Percentiles rank a stretch among this genome's conserved stretches.
Evolutionary conservation across 139 green algal genomes (phyloP).

Genomic region (Picochlorum sp.): DNA sequence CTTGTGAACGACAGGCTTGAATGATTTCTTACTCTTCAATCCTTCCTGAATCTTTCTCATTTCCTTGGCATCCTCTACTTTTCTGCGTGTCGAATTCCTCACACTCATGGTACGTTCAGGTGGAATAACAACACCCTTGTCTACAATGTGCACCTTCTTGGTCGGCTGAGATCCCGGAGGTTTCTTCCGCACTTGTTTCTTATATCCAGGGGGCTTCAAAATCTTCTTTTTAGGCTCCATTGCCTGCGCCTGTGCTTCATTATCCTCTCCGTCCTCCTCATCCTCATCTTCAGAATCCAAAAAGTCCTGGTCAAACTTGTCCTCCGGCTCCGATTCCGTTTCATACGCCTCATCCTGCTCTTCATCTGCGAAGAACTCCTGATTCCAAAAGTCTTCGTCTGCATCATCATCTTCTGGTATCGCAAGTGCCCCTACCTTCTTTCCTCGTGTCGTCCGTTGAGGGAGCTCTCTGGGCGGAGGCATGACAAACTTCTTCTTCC

Average conservation of each 20-base stretch:
- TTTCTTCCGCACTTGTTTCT: conserved; percentile 10
- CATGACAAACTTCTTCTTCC: conserved; percentile 7
- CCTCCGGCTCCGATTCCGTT: conserved; percentile 49
- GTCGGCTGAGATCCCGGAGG: conserved; percentile 1
- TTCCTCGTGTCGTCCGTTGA: conserved; percentile 36
- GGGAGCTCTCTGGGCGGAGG: conserved; percentile 33
- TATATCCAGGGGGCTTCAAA: conserved; percentile 33
- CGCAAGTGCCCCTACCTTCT: conserved; percentile 25
- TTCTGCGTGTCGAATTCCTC: conserved; percentile 43
- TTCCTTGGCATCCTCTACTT: conserved; percentile 42
- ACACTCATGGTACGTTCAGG: conserved; percentile 16
- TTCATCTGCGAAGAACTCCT: conserved; percentile 66
- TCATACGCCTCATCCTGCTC: conserved; percentile 59
- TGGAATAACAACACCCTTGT: conserved; percentile 6
- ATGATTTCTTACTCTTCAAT: conserved; percentile 16
- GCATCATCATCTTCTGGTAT: conserved; percentile 32
- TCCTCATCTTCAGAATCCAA: conserved; percentile 48
- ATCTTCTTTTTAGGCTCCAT: conserved; percentile 26
- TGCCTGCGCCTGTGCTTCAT: conserved; percentile 11
- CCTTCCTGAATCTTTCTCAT: conserved; percentile 21
- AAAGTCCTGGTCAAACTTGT: conserved; percentile 73
- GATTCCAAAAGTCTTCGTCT: conserved; percentile 81
- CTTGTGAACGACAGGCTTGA: conserved; percentile 8
- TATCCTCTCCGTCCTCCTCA: conserved; percentile 26
- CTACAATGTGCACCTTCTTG: background rate